Evolutionary conservation across 2,329 filamentous ascomycete genomes (phyloP), one percentile per base, ranked within the genome.

Genomic region (Didymella exigua): DNA sequence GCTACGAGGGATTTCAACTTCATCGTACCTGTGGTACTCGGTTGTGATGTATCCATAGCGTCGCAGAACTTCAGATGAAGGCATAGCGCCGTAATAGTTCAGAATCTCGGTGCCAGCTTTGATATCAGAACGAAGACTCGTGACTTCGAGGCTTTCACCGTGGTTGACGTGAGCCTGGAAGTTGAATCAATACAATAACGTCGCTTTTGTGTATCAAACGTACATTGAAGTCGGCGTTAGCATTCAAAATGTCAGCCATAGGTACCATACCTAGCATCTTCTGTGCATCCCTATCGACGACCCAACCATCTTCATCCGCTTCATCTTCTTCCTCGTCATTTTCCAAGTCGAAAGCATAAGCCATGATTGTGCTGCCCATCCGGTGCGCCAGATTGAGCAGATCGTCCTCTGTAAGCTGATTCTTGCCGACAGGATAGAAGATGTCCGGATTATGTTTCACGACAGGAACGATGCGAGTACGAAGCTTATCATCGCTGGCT

Each of bases 221-320:
- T 41, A 65, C 64, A 10, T 67, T 67, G 42, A 67, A 67, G 6
- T 63, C 63, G 10, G 65, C 65, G 19, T 67, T 63, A 0, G 65
- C 63, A 29, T 67, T 67, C 0, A 67, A 56, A 2, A 66, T 59
- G 7, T 67, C 65, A 7, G 65, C 65, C 65, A 67, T 67, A 1
- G 65, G 65, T 16, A 66, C 65, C 65, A 67, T 67, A 2, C 65
- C 65, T 3, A 67, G 53, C 42, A 64, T 61, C 8, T 53, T 62
- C 9, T 56, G 60, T 7, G 60, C 65, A 11, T 67, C 65, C 4
- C 52, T 62, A n/a, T 67, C 65, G 21, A 66, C 60, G 1, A 65
- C 46, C 65, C 65, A 67, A 6, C 65, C 65, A 14, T 67, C 65
- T 24, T 67, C 65, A 13, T 62, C 65, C 4, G 61, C 58, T 9